Conservation (phyloP, 129 eudicot species). For the Saposhnikovia divaricata region DNA sequence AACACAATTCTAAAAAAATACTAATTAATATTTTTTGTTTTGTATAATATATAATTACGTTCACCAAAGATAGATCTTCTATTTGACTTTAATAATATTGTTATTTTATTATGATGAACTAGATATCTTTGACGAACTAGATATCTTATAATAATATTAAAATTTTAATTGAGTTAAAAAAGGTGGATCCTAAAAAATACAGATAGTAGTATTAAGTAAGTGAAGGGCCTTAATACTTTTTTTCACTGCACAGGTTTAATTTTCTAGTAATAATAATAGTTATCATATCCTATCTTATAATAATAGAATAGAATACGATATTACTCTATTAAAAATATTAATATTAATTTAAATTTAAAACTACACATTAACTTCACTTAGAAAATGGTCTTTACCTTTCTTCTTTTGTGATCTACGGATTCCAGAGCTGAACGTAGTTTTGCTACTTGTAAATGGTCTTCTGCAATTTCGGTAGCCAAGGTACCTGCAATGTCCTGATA, state of each 20-base stretch:
- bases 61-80: too few relatives aligned
- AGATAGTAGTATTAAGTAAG: neutral
- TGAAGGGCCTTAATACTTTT: neutral
- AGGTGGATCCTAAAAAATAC: neutral
- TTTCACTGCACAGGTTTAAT: neutral
- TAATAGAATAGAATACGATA: too few relatives aligned
- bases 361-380: neutral
- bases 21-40: too few relatives aligned
- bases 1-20: too few relatives aligned
- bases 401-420: slow-evolving; percentile 98
- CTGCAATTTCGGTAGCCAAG: slow-evolving; percentile 85
- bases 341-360: neutral
- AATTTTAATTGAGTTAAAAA: neutral
- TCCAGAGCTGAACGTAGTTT: slow-evolving; percentile 93
- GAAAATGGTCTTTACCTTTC: slow-evolving; percentile 45
- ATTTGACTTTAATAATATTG: neutral
- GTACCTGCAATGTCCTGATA: slow-evolving; percentile 97
- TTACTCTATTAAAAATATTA: neutral
- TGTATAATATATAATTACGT: too few relatives aligned
- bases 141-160: too few relatives aligned
- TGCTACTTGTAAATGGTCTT: slow-evolving; percentile 76
- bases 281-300: neutral
- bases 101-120: too few relatives aligned
- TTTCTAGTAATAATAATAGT: neutral
- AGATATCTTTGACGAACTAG: too few relatives aligned